Evolutionary conservation across 805 yeast species (phyloP), one percentile per base, ranked within the genome.

Genomic region (Metschnikowia dekortorum): DNA sequence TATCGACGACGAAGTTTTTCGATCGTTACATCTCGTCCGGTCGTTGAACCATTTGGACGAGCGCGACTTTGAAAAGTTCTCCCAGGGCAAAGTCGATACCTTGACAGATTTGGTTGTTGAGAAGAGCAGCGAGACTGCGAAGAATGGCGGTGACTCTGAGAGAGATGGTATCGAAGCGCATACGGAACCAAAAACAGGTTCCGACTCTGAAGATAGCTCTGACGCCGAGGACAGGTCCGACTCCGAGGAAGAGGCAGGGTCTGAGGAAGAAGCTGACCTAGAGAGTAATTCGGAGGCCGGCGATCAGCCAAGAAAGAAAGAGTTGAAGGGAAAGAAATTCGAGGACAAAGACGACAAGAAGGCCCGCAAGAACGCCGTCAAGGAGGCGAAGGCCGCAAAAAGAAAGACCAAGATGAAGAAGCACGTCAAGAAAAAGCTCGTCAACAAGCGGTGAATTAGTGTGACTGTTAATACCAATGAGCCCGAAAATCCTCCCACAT

Each of bases 41-140:
- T 83, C 94, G 50, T 69, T 94, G 71, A 83, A 89, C 69, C 82
- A 92, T 71, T 63, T 91, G 65, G 88, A 94, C 63, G 99, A 94
- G 62, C 77, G 96, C 53, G 99, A 94, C 65, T 89, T 87, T 58
- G 84, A 81, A 44, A 84, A 86, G 60, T 87, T 87, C 57, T 74
- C 83, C 1, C 81, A 83, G 53, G 97, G 97, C 29, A 83, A 88
- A 57, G 86, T 89, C 37, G 89, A 84, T 55, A 84, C 92, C 2
- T 73, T 94, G 54, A 84, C 80, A 50, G 84, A 83, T 47, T 67
- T 87, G 44, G 81, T 82, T 35, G 56, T 46, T 4, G 44, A 34
- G n/a, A 22, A 22, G 22, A 22, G 22, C 22, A 22, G 22, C 22
- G 22, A 22, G 22, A 22, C 22, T 22, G 5, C 22, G 5, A 22